These are phyloP conservation scores for Dendrobium officinale DNA, from an alignment of 106 monocot genomes.

Conservation along the genomic window DNA sequence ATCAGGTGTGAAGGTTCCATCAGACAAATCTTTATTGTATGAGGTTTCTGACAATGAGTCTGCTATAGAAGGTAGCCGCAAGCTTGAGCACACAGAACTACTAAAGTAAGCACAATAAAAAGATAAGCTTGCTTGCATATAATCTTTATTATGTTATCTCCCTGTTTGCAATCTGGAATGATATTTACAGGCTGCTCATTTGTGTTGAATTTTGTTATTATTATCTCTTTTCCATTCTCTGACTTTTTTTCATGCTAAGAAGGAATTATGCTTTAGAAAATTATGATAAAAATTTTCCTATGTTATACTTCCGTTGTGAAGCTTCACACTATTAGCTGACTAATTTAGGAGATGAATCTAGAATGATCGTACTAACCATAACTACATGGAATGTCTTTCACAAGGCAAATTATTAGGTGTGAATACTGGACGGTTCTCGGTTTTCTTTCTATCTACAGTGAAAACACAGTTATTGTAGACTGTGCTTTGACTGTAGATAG, in stretches of 20 bases:
- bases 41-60: slow-evolving; percentile 39
- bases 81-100: slow-evolving; percentile 34
- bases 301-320: neutral
- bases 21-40: slow-evolving; percentile 22
- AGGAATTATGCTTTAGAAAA: neutral
- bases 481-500: no score
- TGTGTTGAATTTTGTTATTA: neutral
- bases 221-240: neutral
- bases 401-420: neutral
- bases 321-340: neutral
- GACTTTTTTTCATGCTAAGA: neutral
- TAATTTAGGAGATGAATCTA: neutral
- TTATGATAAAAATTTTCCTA: neutral
- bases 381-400: neutral
- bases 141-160: neutral
- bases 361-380: neutral
- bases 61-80: slow-evolving; percentile 40
- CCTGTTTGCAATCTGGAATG: neutral
- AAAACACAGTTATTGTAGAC: no score
- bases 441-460: no score
- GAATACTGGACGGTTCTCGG: no score
- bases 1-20: slow-evolving; percentile 16
- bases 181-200: neutral
- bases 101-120: slow-evolving; percentile 16
- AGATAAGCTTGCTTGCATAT: no score